These are phyloP conservation scores for Vitis labrusca DNA, from an alignment of 164 flowering plant species.

Conservation along the genomic window DNA sequence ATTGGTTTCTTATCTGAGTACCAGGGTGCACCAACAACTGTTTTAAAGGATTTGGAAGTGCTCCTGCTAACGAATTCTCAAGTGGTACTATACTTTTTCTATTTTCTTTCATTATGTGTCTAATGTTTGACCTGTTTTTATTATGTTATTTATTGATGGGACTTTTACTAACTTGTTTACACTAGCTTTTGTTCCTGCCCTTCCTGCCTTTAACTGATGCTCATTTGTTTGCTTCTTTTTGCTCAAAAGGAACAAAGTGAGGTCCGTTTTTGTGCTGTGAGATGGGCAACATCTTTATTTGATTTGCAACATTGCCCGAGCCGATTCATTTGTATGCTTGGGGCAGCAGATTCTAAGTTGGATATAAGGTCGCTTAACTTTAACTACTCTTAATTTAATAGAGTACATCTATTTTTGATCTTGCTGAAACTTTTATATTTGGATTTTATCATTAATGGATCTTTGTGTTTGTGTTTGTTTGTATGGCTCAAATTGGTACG, in stretches of 20 bases:
- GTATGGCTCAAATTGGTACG: no score
- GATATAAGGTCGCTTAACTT: constrained; percentile 74
- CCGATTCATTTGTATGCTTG: constrained; percentile 93
- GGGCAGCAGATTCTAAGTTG: constrained; percentile 80
- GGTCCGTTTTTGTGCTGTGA: constrained; percentile 90
- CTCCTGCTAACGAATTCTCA: constrained; percentile 71
- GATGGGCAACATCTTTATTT: constrained; percentile 94
- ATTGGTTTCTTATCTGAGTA: constrained; percentile 16
- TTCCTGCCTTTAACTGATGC: no score
- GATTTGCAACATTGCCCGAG: constrained; percentile 84
- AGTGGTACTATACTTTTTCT: constrained; percentile 50
- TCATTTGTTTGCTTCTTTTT: constrained; percentile 8
- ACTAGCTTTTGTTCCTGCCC: no score
- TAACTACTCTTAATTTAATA: neutral
- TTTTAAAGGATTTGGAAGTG: constrained; percentile 71
- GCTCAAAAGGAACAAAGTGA: constrained; percentile 80
- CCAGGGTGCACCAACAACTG: constrained; percentile 68
- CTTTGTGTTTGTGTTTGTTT: no score
- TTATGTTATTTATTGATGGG: no score
- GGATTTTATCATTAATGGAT: neutral
- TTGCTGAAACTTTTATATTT: neutral
- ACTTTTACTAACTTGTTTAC: no score
- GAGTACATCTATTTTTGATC: neutral
- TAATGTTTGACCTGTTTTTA: neutral
- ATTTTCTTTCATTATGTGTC: neutral